phyloP scores from a whole-genome alignment of 2,329 filamentous ascomycete species.

The Talaromyces pinophilus region DNA sequence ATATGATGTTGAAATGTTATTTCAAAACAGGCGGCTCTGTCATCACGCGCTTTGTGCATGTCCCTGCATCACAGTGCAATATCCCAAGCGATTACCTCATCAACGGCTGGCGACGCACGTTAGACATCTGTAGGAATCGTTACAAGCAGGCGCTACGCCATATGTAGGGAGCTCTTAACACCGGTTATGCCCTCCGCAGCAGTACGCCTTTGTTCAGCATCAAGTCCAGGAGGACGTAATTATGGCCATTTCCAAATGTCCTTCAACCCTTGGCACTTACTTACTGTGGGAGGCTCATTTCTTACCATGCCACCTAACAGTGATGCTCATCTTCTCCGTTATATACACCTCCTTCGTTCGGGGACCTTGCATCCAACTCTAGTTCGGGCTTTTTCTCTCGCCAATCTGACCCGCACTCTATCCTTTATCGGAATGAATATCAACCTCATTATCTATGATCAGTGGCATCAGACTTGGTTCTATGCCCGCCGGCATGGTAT shows the following conservation, averaged over 20 bases:
- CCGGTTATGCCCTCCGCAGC: slow-evolving; percentile 61
- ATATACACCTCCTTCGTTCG: slow-evolving; percentile 58
- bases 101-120: slow-evolving; percentile 44
- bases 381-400: slow-evolving; percentile 60
- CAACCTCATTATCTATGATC: slow-evolving; percentile 68
- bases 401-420: slow-evolving; percentile 60
- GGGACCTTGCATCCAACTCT: slow-evolving; percentile 56
- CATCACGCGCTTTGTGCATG: slow-evolving; percentile 63
- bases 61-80: slow-evolving; percentile 72
- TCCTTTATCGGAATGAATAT: slow-evolving; percentile 64
- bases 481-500: slow-evolving; percentile 65
- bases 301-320: slow-evolving; percentile 65
- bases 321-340: slow-evolving; percentile 62
- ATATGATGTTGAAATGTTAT: slow-evolving; percentile 78
- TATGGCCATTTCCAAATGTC: background rate
- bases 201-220: background rate
- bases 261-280: slow-evolving; percentile 53
- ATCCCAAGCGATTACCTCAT: slow-evolving; percentile 52
- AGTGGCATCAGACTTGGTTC: slow-evolving; percentile 64
- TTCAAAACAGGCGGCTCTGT: slow-evolving; percentile 71
- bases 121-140: slow-evolving; percentile 60
- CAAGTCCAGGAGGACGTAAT: background rate
- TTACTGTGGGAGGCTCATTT: slow-evolving; percentile 72
- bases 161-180: slow-evolving; percentile 72
- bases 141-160: slow-evolving; percentile 70